Base-by-base conservation (phyloP, 2,329 filamentous ascomycete genomes). In the Fonsecaea erecta region DNA sequence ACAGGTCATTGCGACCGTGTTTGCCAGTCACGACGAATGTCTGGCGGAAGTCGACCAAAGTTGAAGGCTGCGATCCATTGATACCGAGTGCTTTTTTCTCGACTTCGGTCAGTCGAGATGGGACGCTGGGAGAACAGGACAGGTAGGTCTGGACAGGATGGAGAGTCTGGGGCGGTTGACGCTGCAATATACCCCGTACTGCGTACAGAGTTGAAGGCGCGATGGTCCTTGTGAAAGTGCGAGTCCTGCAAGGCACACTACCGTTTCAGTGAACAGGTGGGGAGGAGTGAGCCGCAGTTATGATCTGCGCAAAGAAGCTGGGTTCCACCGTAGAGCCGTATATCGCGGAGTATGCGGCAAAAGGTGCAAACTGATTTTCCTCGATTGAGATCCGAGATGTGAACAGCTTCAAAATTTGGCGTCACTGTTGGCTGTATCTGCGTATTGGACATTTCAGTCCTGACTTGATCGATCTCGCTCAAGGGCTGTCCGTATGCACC, bases 1-100 rank as follows among this genome's bases (percentile, higher is more conserved):
- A 67, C 51, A 63, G 69, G 67, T 71, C 70, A 72, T 72, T 51
- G 63, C 69, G 70, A 70, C 69, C 68, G 60, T 46, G 18, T 32
- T 57, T 57, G 53, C 35, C 56, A 67, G 68, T 72, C 65, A 72
- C 26, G 69, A 71, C 43, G 60, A 66, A 62, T 62, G 69, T 67
- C 57, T 62, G 34, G 62, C 65, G 53, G 60, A 61, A 55, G 56
- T 62, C 26, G 60, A 67, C 66, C 66, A 68, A 54, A 62, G 62
- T 34, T 67, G 65, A 28, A 46, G 53, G 52, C 57, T 66, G 60
- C 59, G 60, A 54, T 67, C 70, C 70, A 71, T 71, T 35, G 60
- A 53, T 52, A 64, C 37, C n/a, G n/a, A n/a, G n/a, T n/a, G n/a
- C n/a, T n/a, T n/a, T 40, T 30, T 52, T 66, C 60, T 52, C 61